Evolutionary conservation across 345 rosid species (phyloP), one percentile per base, ranked within the genome.

Genomic region (Camelina neglecta): DNA sequence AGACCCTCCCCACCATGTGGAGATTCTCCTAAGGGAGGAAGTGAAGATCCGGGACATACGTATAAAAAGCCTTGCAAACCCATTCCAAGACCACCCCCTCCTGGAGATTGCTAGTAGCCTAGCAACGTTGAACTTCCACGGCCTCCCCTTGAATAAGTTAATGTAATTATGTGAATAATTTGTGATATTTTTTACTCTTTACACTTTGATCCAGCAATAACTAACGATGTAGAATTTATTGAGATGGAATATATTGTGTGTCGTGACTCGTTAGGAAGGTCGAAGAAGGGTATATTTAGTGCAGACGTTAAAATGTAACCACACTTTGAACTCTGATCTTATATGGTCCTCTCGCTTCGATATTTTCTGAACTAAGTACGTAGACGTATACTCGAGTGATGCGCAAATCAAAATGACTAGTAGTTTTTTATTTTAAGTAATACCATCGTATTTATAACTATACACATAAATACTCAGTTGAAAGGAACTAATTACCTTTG

Each of bases 271-370:
- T 33, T 57, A 47, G 31, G 41, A 16, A 65, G 15, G 33, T 56
- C n/a, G 65, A 65, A 21, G 64, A 64, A 73, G 38, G 47, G 56
- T 74, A 65, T 65, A 65, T 36, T 74, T 74, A 48, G 78, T 75
- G 78, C 24, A 75, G 73, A 66, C 36, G 78, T 67, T 75, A 67
- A 58, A 60, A 58, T 58, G 26, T 38, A 75, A 58, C 78, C 44
- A 75, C 66, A 75, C 12, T 48, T 66, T 48, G 60, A 48, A 57
- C 42, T 66, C 58, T 57, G 66, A 58, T 65, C 33, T 3, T 26
- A 50, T 75, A 68, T 60, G 74, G 74, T 75, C 79, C 79, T 75
- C 63, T 75, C 61, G 31, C 48, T 75, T 60, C 5, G 49, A 75
- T 60, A 75, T 59, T 21, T 29, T 58, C 33, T 50, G 60, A 67